A percentile compares a stretch with the other conserved stretches of the same genome.
Evolutionary conservation across 2,329 filamentous ascomycete genomes (phyloP).

Genomic region (Hymenoscyphus repandus): DNA sequence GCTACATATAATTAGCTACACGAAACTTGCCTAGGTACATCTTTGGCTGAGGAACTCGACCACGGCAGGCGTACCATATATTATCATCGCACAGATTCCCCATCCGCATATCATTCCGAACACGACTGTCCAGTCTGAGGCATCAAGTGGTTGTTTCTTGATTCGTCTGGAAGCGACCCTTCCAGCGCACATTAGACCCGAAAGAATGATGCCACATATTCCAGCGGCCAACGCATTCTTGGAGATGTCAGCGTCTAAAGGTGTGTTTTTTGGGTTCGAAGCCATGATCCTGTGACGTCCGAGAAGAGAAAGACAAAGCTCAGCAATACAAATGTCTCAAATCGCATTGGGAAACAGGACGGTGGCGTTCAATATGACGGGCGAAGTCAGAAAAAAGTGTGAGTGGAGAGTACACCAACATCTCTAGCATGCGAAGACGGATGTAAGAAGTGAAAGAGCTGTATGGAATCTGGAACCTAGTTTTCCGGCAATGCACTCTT

Average conservation of each 20-base stretch:
- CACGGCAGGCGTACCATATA: not conserved
- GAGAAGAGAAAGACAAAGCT: too few relatives aligned
- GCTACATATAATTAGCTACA: not conserved
- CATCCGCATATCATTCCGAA: constrained; percentile 1
- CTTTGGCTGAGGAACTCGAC: not conserved
- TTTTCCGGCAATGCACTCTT: too few relatives aligned
- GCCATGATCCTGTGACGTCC: not conserved
- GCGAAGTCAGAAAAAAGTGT: too few relatives aligned
- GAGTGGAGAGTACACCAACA: too few relatives aligned
- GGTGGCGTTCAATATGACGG: too few relatives aligned
- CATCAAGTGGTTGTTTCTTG: not conserved
- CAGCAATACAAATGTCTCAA: too few relatives aligned
- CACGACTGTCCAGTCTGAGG: not conserved
- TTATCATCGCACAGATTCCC: constrained; percentile 1
- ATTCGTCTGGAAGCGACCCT: not conserved
- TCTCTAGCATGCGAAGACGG: too few relatives aligned
- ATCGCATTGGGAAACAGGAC: too few relatives aligned
- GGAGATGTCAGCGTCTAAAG: not conserved
- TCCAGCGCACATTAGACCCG: not conserved
- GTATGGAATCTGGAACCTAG: too few relatives aligned
- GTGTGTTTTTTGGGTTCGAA: not conserved
- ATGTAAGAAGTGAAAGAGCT: too few relatives aligned
- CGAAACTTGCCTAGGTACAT: not conserved
- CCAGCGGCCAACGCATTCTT: not conserved
- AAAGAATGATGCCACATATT: not conserved